These are phyloP conservation scores for Lolium rigidum DNA, from an alignment of 176 grass and related monocot genomes.

Conservation along the genomic window DNA sequence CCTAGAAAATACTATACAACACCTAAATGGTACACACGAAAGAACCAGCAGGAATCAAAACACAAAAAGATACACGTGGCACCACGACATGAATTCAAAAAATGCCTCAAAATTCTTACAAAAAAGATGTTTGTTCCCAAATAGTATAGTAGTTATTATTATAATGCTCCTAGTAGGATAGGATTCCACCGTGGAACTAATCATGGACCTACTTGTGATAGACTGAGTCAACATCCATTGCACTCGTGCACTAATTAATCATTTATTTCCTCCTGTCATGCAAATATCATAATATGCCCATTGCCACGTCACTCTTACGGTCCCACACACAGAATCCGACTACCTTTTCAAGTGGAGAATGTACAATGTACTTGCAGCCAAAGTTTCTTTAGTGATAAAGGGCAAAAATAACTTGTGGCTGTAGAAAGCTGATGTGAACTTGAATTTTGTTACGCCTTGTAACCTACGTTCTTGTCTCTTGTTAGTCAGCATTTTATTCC, in stretches of 20 bases:
- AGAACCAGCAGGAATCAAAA: too few species aligned
- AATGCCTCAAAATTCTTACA: too few species aligned
- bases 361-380: constrained; percentile 21
- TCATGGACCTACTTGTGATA: neutral
- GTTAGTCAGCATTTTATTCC: neutral
- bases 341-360: constrained; percentile 35
- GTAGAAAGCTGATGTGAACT: neutral
- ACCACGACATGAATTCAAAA: too few species aligned
- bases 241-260: constrained; percentile 24
- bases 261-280: neutral
- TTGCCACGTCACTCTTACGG: neutral
- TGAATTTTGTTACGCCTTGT: neutral
- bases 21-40: too few species aligned
- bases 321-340: constrained; percentile 35
- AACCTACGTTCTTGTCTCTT: neutral
- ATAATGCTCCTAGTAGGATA: neutral
- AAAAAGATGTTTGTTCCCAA: too few species aligned
- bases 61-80: too few species aligned
- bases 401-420: neutral
- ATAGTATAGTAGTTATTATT: too few species aligned
- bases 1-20: too few species aligned
- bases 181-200: constrained; percentile 15
- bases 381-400: neutral
- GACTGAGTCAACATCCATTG: constrained; percentile 46
- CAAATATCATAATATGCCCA: constrained; percentile 8